Percentiles rank a stretch among this genome's conserved stretches.
Conservation (phyloP, 371 early-diverging fungal species). For the Circinella minor region DNA sequence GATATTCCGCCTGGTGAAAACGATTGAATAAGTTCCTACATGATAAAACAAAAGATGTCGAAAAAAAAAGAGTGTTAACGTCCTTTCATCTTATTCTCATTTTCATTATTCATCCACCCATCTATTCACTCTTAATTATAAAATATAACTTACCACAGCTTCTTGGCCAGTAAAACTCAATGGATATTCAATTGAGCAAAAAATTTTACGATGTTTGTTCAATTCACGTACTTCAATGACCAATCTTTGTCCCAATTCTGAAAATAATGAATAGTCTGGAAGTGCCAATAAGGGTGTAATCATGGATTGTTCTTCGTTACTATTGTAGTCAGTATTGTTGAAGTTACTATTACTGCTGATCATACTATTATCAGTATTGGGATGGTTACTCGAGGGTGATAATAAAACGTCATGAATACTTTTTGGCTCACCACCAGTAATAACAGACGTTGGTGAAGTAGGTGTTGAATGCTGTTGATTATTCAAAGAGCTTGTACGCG, state of each 20-base stretch:
- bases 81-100: too few relatives aligned
- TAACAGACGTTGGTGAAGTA: neutral
- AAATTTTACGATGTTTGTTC: slow-evolving; percentile 22
- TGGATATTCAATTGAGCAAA: slow-evolving; percentile 36
- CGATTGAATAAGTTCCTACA: slow-evolving; percentile 21
- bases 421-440: neutral
- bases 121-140: too few relatives aligned
- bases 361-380: slow-evolving; percentile 4
- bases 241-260: slow-evolving; percentile 21
- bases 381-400: neutral
- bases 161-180: slow-evolving; percentile 36
- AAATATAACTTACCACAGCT: slow-evolving; percentile 30
- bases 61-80: too few relatives aligned
- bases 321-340: neutral
- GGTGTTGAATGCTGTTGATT: slow-evolving; percentile 21
- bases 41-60: too few relatives aligned
- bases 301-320: neutral
- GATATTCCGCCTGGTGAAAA: slow-evolving; percentile 17
- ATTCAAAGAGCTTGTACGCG: slow-evolving; percentile 18
- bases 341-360: neutral
- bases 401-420: slow-evolving; percentile 2
- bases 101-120: too few relatives aligned
- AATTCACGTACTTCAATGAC: slow-evolving; percentile 22
- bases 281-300: slow-evolving; percentile 10
- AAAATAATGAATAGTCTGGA: slow-evolving; percentile 22